Base-by-base conservation (phyloP, 352 stramenopile genomes). In the Pythium monospermum region DNA sequence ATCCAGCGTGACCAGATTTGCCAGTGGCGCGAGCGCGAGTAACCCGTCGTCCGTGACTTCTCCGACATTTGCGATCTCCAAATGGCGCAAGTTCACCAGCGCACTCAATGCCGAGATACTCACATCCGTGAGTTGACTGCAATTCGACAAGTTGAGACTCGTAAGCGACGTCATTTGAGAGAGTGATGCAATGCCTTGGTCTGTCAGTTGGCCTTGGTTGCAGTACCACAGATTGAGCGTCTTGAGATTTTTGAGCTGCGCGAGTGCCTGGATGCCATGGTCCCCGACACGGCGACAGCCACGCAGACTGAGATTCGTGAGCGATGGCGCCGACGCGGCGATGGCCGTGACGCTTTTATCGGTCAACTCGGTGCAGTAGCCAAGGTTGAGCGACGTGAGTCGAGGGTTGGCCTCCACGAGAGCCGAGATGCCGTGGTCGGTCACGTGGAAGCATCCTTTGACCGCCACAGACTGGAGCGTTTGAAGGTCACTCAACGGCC, bases 211-310 rank as follows among this genome's bases (percentile, higher is more conserved):
- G 0, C 77, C 80, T 69, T 91, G 80, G 50, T 85, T 81, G 63
- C 77, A 89, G 59, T 91, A 91, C 80, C 77, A 91, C 4, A 91
- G 51, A 18, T 89, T 89, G 31, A 91, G 73, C 18, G 64, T 79
- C 46, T 68, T 52, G 13, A 89, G 52, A 16, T 69, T 49, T 23
- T 46, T 36, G 6, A 89, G 56, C 16, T 49, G 57, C 15, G 63
- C 43, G 21, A 89, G 62, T 6, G 72, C 57, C 16, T 46, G 61
- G 50, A 87, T 79, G 11, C 75, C 78, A 1, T 48, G 53, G 44
- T 89, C 78, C 0, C 71, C 70, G 38, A 89, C 67, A 30, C 76
- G 69, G 6, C 64, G 71, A 42, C 78, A 89, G 5, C 78, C 78
- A 3, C 75, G 73, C 15, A 89, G 69, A 50, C 64, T 87, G 38